Percentiles rank a stretch among this genome's conserved stretches.
Evolutionary conservation across 1,284 basidiomycete genomes (phyloP).

Genomic region (Cutaneotrichosporon spelunceum): DNA sequence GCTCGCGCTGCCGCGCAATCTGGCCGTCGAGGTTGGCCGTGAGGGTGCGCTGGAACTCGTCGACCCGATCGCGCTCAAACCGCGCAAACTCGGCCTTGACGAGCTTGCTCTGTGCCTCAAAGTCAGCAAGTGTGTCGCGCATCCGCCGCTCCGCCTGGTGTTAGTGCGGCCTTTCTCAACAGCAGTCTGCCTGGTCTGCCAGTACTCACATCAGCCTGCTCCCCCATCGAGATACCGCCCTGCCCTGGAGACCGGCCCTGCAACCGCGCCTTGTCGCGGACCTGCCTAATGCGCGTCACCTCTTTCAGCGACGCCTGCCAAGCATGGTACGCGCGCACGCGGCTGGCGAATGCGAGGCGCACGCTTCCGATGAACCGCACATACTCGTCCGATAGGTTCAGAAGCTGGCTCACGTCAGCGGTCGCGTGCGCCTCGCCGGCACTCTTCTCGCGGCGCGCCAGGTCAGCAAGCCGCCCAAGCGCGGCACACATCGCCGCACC

Average conservation of each 20-base stretch:
- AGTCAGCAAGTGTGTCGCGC: slow-evolving; percentile 76
- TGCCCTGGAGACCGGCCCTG: slow-evolving; percentile 60
- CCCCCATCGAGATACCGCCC: slow-evolving; percentile 56
- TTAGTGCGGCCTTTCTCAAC: not conserved
- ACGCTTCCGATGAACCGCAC: slow-evolving; percentile 85
- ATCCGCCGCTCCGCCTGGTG: slow-evolving; percentile 74
- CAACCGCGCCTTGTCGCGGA: slow-evolving; percentile 74
- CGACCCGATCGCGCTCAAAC: slow-evolving; percentile 88
- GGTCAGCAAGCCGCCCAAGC: slow-evolving; percentile 65
- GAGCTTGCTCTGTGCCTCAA: slow-evolving; percentile 78
- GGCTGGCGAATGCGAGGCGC: slow-evolving; percentile 67
- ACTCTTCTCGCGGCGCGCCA: slow-evolving; percentile 68
- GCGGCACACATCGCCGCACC: slow-evolving; percentile 67
- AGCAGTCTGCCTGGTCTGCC: not conserved
- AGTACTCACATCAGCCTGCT: slow-evolving; percentile 69
- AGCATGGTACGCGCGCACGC: slow-evolving; percentile 73
- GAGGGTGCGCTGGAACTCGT: slow-evolving; percentile 53
- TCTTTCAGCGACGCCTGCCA: slow-evolving; percentile 80
- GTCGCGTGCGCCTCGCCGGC: slow-evolving; percentile 68
- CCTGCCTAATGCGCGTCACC: slow-evolving; percentile 64
- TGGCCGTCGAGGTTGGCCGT: slow-evolving; percentile 43
- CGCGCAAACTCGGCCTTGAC: slow-evolving; percentile 88
- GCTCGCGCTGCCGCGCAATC: slow-evolving; percentile 41
- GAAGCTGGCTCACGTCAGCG: slow-evolving; percentile 70
- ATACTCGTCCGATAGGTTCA: slow-evolving; percentile 84